Conservation (phyloP, 2,329 filamentous ascomycete species). For the Fusarium verrucosum region DNA sequence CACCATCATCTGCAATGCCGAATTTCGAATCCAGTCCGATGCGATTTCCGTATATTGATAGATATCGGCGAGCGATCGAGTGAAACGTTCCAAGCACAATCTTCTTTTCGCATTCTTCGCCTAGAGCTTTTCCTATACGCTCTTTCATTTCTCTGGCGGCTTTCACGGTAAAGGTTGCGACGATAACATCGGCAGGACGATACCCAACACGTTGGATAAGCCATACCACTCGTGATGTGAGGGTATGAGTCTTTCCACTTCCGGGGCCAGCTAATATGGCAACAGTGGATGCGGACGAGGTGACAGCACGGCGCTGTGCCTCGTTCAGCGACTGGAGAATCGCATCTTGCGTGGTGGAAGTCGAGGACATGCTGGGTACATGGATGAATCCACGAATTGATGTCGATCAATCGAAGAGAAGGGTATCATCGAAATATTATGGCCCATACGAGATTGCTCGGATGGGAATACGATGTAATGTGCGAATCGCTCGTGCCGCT, state of each 20-base stretch:
- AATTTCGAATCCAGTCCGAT: constrained; percentile 87
- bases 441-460: background rate
- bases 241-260: constrained; percentile 92
- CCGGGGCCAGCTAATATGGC: constrained; percentile 75
- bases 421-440: constrained; percentile 25
- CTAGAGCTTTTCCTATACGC: constrained; percentile 83
- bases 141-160: constrained; percentile 93
- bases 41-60: constrained; percentile 82
- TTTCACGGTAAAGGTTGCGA: constrained; percentile 97
- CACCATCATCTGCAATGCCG: constrained; percentile 86
- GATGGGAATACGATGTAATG: background rate
- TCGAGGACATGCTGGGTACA: constrained; percentile 44
- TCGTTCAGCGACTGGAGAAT: constrained; percentile 62
- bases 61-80: constrained; percentile 86
- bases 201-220: constrained; percentile 77
- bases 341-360: constrained; percentile 39
- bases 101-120: constrained; percentile 76
- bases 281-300: constrained; percentile 62
- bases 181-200: constrained; percentile 86
- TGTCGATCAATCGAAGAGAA: constrained; percentile 5
- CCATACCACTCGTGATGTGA: constrained; percentile 92
- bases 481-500: background rate
- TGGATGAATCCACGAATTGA: constrained; percentile 34
- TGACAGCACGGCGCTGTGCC: constrained; percentile 66
- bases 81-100: constrained; percentile 94